phyloP scores from a whole-genome alignment of 805 yeast genomes.

The Suhomyces vadensis region DNA sequence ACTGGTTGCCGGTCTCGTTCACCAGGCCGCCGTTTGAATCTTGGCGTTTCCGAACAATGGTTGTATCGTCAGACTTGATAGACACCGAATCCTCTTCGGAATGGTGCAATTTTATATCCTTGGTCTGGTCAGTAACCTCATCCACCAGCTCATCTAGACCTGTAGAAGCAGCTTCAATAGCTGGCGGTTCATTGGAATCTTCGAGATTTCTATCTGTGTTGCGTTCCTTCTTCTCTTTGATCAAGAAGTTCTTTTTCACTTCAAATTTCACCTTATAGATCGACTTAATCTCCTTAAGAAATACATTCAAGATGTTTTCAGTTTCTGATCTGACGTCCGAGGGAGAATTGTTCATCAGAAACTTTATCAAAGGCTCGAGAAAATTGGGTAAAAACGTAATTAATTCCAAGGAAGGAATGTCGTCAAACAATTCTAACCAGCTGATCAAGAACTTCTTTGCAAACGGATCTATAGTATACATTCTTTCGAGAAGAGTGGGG shows the following conservation, averaged over 20 bases:
- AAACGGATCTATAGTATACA: slow-evolving; percentile 89
- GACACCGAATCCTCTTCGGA: slow-evolving; percentile 19
- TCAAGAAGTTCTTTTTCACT: slow-evolving; percentile 34
- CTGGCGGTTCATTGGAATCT: not conserved
- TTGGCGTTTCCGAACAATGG: slow-evolving; percentile 19
- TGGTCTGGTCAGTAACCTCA: not conserved
- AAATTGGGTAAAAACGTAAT: slow-evolving; percentile 87
- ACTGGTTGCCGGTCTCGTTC: too few species aligned
- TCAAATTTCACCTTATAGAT: slow-evolving; percentile 67
- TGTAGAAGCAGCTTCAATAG: slow-evolving; percentile 2
- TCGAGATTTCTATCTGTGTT: not conserved
- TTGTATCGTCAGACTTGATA: slow-evolving; percentile 27
- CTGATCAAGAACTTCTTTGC: slow-evolving; percentile 89
- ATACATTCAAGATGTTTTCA: slow-evolving; percentile 68
- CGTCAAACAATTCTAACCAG: slow-evolving; percentile 90
- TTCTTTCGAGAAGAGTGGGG: slow-evolving; percentile 87
- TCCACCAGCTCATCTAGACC: slow-evolving; percentile 8
- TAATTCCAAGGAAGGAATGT: slow-evolving; percentile 87
- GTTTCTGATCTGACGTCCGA: slow-evolving; percentile 88
- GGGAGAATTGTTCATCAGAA: slow-evolving; percentile 73
- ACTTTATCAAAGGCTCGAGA: slow-evolving; percentile 77
- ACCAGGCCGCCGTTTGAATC: not conserved
- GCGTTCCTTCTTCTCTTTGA: slow-evolving; percentile 16
- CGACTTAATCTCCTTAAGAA: slow-evolving; percentile 77
- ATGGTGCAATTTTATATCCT: slow-evolving; percentile 7